These are phyloP conservation scores for Candida ipomoeae DNA, from an alignment of 805 yeast genomes.

Conservation along the genomic window DNA sequence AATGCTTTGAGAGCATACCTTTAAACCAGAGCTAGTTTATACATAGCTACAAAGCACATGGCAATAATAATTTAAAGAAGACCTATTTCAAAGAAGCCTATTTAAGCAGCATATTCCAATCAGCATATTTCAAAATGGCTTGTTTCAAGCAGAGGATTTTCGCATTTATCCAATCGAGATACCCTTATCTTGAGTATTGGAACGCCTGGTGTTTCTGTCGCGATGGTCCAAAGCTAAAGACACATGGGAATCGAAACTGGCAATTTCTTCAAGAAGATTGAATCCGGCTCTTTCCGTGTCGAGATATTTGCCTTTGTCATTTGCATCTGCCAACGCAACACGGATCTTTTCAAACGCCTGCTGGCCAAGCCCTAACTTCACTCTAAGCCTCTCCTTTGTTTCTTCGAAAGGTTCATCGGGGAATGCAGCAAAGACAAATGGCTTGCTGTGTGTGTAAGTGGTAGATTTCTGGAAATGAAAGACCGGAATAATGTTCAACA, in stretches of 20 bases:
- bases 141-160: not conserved
- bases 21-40: no score
- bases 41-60: no score
- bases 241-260: slow-evolving; percentile 38
- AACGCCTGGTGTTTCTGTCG: slow-evolving; percentile 58
- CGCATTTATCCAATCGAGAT: slow-evolving; percentile 33
- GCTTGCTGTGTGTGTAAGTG: slow-evolving; percentile 70
- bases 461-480: slow-evolving; percentile 74
- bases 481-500: slow-evolving; percentile 53
- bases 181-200: slow-evolving; percentile 37
- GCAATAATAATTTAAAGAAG: no score
- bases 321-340: slow-evolving; percentile 50
- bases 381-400: slow-evolving; percentile 64
- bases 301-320: slow-evolving; percentile 41
- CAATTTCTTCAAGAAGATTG: slow-evolving; percentile 52
- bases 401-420: slow-evolving; percentile 62
- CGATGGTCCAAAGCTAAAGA: slow-evolving; percentile 82
- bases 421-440: slow-evolving; percentile 70
- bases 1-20: not conserved
- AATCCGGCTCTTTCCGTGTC: slow-evolving; percentile 50
- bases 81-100: no score
- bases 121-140: not conserved
- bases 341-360: slow-evolving; percentile 76
- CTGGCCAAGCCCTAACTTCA: slow-evolving; percentile 68
- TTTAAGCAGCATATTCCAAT: no score